Evolutionary conservation across 1,139 yeast species (phyloP), one percentile per base, ranked within the genome.

Genomic region (Suhomyces coccinellae): DNA sequence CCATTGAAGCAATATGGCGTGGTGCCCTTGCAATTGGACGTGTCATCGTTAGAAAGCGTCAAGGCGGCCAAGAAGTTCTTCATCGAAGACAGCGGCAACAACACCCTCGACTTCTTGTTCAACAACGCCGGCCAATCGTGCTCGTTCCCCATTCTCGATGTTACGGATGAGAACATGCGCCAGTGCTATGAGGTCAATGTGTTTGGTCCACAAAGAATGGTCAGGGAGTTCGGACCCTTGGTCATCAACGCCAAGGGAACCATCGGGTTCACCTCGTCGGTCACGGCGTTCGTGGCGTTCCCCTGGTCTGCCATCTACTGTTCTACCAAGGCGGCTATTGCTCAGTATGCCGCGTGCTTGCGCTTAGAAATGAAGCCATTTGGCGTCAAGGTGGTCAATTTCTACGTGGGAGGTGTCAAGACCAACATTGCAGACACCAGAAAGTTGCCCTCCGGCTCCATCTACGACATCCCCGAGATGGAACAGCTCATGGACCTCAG

Each of bases 281-380:
- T 84, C 4, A 80, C 87, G 14, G 95, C 87, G 2, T 50, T 81
- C 24, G 64, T 77, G 12, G 83, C 88, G 6, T 82, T 86, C 66
- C 95, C 95, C 13, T 86, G 83, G 63, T 80, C 85, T 1, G 69
- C 85, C 15, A 73, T 82, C 20, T 87, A 87, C 59, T 74, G 83
- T n/a, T 75, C 91, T 2, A 65, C 85, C 1, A 87, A 87, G 58
- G 89, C 95, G 2, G 95, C 95, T 1, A 78, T 87, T 44, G 88
- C 85, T 57, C 82, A 78, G 49, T 87, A 82, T 59, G 86, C 87
- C 1, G 73, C 78, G 41, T 74, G 76, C 2, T 68, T 87, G 45
- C 79, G 85, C 38, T 58, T 84, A 30, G 95, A 87, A 63, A 60
- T 87, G 73, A 79, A 77, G 57, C 88, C 91, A 2, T 85, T 86